Base-by-base conservation (phyloP, 805 yeast genomes). In the Sungouiella thailandica region DNA sequence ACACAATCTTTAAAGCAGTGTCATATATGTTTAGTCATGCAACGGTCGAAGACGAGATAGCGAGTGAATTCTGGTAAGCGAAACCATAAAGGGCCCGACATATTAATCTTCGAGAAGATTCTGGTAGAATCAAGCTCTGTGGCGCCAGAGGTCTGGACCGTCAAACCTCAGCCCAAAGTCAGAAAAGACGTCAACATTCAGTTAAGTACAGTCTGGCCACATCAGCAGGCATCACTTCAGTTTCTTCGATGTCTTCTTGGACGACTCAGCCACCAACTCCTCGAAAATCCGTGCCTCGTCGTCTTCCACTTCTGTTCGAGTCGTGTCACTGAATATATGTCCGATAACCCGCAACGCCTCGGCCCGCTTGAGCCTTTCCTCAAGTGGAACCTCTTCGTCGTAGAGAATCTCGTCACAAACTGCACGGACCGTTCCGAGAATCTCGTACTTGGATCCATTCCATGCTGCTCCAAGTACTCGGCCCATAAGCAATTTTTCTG, bases 401-500 rank as follows among this genome's bases (percentile, higher is more conserved):
- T 74, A 69, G 29, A 84, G 58, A 2, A 83, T 70, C 26, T 60
- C 63, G 46, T 81, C 82, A 59, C 90, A 83, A 9, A 83, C 93
- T 9, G 70, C 75, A 44, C 85, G 73, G 34, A 82, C 67, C 0
- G 87, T 82, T 10, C 81, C 70, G 53, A 79, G 83, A 34, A 84
- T 83, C 55, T 84, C 94, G 52, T 78, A 83, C 50, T 74, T 80
- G 9, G 89, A 78, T 0, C 90, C 87, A 9, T 78, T 77, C 94
- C 94, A 84, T 7, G 93, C 93, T 2, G 89, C 90, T 7, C 84
- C 81, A 23, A 84, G 60, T 13, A 83, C 84, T 55, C 83, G 84
- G 14, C 90, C 93, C 69, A 83, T 78, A 44, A 84, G 60, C 20
- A 79, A 67, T 53, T 82, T 79, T 50, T 83, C 90, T 66, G 79